Base-by-base conservation (phyloP, 148 eudicot genomes). In the Tetragonia tetragonoides region DNA sequence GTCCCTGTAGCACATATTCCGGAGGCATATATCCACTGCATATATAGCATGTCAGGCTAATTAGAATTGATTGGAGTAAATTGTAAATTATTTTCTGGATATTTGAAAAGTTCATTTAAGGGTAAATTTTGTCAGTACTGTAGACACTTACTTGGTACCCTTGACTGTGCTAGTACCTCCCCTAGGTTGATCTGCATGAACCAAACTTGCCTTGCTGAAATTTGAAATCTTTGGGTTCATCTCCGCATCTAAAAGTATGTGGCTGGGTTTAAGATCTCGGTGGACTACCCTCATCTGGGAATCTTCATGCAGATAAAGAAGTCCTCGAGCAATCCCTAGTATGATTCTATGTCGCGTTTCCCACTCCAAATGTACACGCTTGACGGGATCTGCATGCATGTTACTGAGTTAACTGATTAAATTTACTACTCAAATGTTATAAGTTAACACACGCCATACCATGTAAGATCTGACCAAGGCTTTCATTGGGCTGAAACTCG, bases 21-120 rank as follows among this genome's bases (percentile, higher is more conserved):
- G 84, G 84, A 20, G 84, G 79, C 87, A 84, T 84, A 51, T 84
- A 81, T 21, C 87, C 87, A 47, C 87, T 84, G 79, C 80, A 80
- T 10, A 56, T 34, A 8, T 11, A 40, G 18, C 34, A 34, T 34
- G 17, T 62, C 2, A 28, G 1, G 10, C 10, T 28, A 11, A 23
- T 21, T 21, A 23, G 7, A 0, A 10, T 34, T 18, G 28, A 34
- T 11, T 64, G 68, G 42, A 64, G 28, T 4, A 63, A n/a, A n/a
- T 63, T 6, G 9, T 66, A 7, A 20, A 4, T 38, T 7, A 9
- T 10, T 3, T 66, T 66, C 53, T 47, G 53, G 10, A 66, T 66
- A 38, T 5, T 4, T 3, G 4, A 10, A 28, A 5, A n/a, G 0
- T 61, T 9, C 7, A 21, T 4, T 11, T 28, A n/a, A 61, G 5